Conservation (phyloP, 2,329 filamentous ascomycete genomes). For the Sporothrix pseudoabietina region DNA sequence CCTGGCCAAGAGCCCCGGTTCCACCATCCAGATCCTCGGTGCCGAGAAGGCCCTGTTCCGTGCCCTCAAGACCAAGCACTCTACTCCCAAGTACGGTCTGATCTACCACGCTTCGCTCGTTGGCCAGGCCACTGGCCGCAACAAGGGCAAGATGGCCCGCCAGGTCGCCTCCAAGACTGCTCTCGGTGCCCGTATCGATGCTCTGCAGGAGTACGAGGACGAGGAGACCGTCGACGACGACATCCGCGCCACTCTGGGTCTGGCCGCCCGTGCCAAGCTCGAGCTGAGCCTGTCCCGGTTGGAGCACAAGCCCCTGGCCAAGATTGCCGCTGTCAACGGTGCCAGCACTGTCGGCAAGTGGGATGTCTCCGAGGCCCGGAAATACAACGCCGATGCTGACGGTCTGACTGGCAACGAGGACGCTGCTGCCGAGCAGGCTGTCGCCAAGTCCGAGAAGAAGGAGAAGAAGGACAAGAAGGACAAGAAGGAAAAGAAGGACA, state of each 20-base stretch:
- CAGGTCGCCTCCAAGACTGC: slow-evolving; percentile 93
- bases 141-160: slow-evolving; percentile 99
- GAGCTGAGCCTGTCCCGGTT: slow-evolving; percentile 75
- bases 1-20: slow-evolving; percentile 91
- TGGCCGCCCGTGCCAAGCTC: slow-evolving; percentile 69
- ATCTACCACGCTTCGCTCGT: slow-evolving; percentile 93
- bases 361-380: slow-evolving; percentile 87
- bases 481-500: slow-evolving; percentile 35
- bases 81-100: slow-evolving; percentile 97
- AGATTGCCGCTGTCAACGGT: slow-evolving; percentile 42
- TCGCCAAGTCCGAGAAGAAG: slow-evolving; percentile 47
- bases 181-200: slow-evolving; percentile 89
- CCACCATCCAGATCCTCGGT: slow-evolving; percentile 96
- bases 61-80: slow-evolving; percentile 97
- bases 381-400: slow-evolving; percentile 94
- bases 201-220: slow-evolving; percentile 75
- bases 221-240: slow-evolving; percentile 80
- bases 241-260: slow-evolving; percentile 80
- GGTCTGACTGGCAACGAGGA: slow-evolving; percentile 72
- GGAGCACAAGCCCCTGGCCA: slow-evolving; percentile 86
- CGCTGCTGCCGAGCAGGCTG: slow-evolving; percentile 51
- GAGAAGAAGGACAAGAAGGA: slow-evolving; percentile 36
- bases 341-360: slow-evolving; percentile 68
- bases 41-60: slow-evolving; percentile 99
- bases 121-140: slow-evolving; percentile 94